A percentile compares a stretch with the other conserved stretches of the same genome.
Conservation (phyloP, 257 asterid species). For the Asclepias syriaca region DNA sequence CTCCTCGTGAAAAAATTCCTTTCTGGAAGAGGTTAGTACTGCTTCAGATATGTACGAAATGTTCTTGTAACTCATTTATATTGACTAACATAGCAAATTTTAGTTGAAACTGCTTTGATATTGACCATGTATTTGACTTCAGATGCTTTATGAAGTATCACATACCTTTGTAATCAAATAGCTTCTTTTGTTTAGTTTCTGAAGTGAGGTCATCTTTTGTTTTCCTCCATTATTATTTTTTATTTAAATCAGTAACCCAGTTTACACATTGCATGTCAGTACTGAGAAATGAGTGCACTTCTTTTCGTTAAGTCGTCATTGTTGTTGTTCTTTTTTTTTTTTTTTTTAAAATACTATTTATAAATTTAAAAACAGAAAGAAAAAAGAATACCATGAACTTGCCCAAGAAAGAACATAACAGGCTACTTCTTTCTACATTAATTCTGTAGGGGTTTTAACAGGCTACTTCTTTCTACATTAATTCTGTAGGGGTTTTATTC, state of each 20-base stretch:
- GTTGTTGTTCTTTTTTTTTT: too few species aligned
- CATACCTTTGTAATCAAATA: neutral
- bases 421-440: too few species aligned
- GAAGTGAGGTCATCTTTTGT: neutral
- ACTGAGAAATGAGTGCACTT: neutral
- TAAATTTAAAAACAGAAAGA: neutral
- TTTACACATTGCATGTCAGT: neutral
- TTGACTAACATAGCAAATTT: neutral
- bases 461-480: neutral
- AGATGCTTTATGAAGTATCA: neutral
- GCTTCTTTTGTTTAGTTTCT: neutral
- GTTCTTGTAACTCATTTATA: conserved; percentile 9
- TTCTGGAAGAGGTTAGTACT: conserved; percentile 64
- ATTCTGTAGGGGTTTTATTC: neutral
- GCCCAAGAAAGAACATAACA: neutral
- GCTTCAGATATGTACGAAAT: conserved; percentile 1
- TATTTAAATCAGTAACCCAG: neutral
- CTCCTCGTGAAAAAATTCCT: conserved; percentile 55
- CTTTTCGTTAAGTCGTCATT: neutral
- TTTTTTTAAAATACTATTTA: too few species aligned
- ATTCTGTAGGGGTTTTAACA: neutral
- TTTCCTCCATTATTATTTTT: neutral
- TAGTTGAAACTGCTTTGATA: neutral
- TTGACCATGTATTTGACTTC: neutral
- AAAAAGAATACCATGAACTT: neutral